phyloP scores from a whole-genome alignment of 306 rosid species.

The Morella rubra region DNA sequence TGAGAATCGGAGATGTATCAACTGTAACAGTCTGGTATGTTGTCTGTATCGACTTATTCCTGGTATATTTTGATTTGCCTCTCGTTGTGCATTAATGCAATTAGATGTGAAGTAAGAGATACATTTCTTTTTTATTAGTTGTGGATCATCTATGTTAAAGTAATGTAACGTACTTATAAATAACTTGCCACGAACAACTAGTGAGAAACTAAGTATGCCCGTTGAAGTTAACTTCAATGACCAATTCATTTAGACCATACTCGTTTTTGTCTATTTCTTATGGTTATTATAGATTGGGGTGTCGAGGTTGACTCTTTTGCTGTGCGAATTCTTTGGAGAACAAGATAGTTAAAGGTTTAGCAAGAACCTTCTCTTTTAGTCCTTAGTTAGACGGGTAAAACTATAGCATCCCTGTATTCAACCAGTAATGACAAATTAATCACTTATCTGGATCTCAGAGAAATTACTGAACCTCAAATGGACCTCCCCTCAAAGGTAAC shows the following conservation, averaged over 20 bases:
- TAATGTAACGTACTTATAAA: constrained; percentile 10
- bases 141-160: neutral
- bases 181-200: constrained; percentile 5
- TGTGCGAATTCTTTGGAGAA: neutral
- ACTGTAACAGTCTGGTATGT: constrained; percentile 84
- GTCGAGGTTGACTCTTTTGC: neutral
- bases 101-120: neutral
- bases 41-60: constrained; percentile 13
- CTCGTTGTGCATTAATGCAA: constrained; percentile 14
- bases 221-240: neutral
- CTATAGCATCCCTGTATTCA: neutral
- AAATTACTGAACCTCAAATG: too few relatives aligned
- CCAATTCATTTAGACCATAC: neutral
- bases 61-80: neutral
- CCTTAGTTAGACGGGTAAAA: neutral
- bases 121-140: neutral
- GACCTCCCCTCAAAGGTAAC: too few relatives aligned
- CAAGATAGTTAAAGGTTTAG: neutral
- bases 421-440: neutral
- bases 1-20: constrained; percentile 83
- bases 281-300: neutral
- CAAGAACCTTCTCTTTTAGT: neutral
- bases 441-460: neutral
- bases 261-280: neutral
- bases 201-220: neutral